Evolutionary conservation across 805 yeast genomes (phyloP).

Genomic region (Ogataea thermomethanolica): DNA sequence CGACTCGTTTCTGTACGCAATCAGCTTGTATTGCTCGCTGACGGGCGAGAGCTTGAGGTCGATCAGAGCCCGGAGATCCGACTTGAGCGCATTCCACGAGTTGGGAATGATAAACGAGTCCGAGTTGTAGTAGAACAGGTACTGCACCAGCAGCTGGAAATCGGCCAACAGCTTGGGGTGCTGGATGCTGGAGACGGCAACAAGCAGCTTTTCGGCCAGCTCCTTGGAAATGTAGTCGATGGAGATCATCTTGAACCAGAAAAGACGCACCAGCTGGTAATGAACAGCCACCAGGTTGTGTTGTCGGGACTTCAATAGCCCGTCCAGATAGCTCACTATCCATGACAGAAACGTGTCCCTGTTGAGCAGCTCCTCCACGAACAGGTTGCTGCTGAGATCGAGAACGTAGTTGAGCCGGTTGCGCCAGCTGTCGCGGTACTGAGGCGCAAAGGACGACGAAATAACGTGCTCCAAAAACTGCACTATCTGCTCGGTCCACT

Average conservation of each 20-base stretch:
- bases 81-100: slow-evolving; percentile 55
- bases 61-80: slow-evolving; percentile 42
- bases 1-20: slow-evolving; percentile 68
- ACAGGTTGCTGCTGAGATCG: slow-evolving; percentile 59
- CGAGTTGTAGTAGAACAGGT: slow-evolving; percentile 46
- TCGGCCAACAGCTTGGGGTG: slow-evolving; percentile 20
- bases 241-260: slow-evolving; percentile 66
- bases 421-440: slow-evolving; percentile 39
- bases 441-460: slow-evolving; percentile 35
- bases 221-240: slow-evolving; percentile 60
- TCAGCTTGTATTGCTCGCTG: slow-evolving; percentile 51
- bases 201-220: slow-evolving; percentile 56
- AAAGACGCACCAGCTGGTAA: slow-evolving; percentile 54
- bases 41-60: slow-evolving; percentile 32
- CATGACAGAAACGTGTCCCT: slow-evolving; percentile 58
- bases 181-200: slow-evolving; percentile 18
- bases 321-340: slow-evolving; percentile 49
- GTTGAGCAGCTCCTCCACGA: slow-evolving; percentile 65
- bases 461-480: slow-evolving; percentile 53
- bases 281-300: slow-evolving; percentile 23
- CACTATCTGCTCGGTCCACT: slow-evolving; percentile 86
- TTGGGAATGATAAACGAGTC: slow-evolving; percentile 64
- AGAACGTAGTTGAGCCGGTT: slow-evolving; percentile 56
- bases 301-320: slow-evolving; percentile 16
- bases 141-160: slow-evolving; percentile 35